Conservation (phyloP, 192 early-diverging fungal species). For the Backusella circina region DNA sequence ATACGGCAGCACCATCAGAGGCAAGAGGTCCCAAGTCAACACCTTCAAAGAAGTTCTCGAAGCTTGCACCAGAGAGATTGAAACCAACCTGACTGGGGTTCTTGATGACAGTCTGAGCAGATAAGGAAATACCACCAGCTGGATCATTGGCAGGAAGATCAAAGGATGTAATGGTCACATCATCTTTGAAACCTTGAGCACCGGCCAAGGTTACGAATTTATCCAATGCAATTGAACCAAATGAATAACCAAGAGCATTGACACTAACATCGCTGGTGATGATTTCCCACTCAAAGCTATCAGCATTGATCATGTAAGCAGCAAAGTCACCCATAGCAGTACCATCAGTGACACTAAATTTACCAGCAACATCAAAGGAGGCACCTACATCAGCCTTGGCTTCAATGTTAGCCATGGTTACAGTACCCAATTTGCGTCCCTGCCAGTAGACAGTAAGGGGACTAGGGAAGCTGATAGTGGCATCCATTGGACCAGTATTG, state of each 20-base stretch:
- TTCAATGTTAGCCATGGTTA: constrained; percentile 39
- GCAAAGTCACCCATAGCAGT: constrained; percentile 46
- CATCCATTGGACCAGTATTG: constrained; percentile 45
- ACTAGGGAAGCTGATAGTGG: constrained; percentile 42
- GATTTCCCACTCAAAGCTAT: constrained; percentile 47
- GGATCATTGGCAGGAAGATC: constrained; percentile 54
- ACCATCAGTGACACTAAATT: constrained; percentile 41
- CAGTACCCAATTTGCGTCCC: constrained; percentile 38
- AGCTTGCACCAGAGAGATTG: constrained; percentile 40
- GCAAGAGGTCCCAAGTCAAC: constrained; percentile 46
- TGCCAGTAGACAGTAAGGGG: constrained; percentile 37
- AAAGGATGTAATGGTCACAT: constrained; percentile 37
- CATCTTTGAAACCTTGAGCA: constrained; percentile 42
- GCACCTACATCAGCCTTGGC: constrained; percentile 46
- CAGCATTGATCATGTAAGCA: constrained; percentile 45
- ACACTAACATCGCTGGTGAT: constrained; percentile 41
- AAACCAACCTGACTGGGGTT: constrained; percentile 57
- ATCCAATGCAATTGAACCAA: constrained; percentile 44
- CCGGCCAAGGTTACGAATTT: constrained; percentile 47
- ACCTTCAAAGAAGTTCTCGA: constrained; percentile 41
- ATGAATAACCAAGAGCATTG: constrained; percentile 46
- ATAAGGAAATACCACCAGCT: constrained; percentile 57
- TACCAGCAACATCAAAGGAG: constrained; percentile 35
- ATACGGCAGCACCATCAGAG: constrained; percentile 32
- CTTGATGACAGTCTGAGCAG: constrained; percentile 56